Evolutionary conservation across 176 grass and related monocot species (phyloP), one percentile per base, ranked within the genome.

Genomic region (Ensete glaucum): DNA sequence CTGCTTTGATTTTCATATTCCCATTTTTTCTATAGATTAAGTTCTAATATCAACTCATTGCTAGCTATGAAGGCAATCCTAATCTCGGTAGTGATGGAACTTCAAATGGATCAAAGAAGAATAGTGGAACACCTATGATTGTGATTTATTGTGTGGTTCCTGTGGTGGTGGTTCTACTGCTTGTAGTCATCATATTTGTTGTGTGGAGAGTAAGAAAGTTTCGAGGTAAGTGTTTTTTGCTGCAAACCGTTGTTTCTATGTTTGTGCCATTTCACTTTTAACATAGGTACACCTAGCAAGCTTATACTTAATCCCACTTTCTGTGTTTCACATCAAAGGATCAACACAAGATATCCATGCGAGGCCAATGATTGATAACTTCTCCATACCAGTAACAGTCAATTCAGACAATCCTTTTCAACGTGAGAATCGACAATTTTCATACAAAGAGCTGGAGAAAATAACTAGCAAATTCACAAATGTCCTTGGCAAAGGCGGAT

Each of bases 401-500:
- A 9, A 73, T 54, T 22, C 15, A 24, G 16, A 27, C 9, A 24
- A 9, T 54, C 52, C 7, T 4, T 26, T 73, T 9, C 71, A 25
- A 15, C 9, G 14, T 73, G 71, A 56, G 71, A 73, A 26, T 7
- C 51, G 20, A 27, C 12, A 21, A 21, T 73, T 73, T 22, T 56
- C 22, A 54, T 73, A 73, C 52, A 73, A 73, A 15, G 20, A 73
- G 24, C 5, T 56, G 21, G 71, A 25, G 50, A 73, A 55, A 53
- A 73, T 26, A 54, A 73, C 71, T 0, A 73, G n/a, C 1, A 73
- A 55, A 14, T 73, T 73, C 55, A 27, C 3, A 16, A 73, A 17
- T 14, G 52, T 55, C 9, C 11, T 73, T 73, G 71, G 71, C 20
- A 73, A 54, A 73, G 71, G 52, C 1, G 71, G 71, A 54, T 73